Conservation (phyloP, 306 rosid genomes). For the Sicyos baderoa region DNA sequence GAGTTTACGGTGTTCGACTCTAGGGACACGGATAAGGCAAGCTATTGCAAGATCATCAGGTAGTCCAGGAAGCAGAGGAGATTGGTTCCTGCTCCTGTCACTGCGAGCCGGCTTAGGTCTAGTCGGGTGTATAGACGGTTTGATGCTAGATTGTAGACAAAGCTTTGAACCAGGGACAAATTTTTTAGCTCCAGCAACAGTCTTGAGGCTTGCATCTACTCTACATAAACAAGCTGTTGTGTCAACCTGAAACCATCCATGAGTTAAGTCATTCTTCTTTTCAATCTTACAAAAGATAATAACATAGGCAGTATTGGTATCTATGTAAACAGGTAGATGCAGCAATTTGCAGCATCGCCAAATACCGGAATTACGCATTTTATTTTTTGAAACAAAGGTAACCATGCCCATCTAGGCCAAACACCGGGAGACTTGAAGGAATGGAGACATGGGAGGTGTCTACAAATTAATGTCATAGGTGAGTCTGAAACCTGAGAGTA, state of each 20-base stretch:
- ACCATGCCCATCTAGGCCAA: too few species aligned
- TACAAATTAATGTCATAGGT: too few species aligned
- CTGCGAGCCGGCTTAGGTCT: conserved; percentile 56
- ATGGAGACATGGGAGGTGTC: too few species aligned
- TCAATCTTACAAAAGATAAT: background rate
- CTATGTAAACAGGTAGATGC: background rate
- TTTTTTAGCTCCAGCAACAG: conserved; percentile 91
- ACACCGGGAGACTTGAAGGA: too few species aligned
- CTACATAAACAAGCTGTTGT: conserved; percentile 93
- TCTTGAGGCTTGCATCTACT: conserved; percentile 90
- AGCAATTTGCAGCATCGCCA: background rate
- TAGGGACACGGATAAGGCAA: conserved; percentile 88
- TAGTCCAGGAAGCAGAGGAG: conserved; percentile 92
- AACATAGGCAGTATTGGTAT: background rate
- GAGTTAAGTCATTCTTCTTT: background rate
- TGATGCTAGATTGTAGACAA: conserved; percentile 91
- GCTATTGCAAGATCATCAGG: conserved; percentile 99
- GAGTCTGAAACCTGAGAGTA: too few species aligned
- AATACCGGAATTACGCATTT: background rate
- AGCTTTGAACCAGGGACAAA: conserved; percentile 92
- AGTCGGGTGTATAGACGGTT: conserved; percentile 64
- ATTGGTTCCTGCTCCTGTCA: conserved; percentile 79
- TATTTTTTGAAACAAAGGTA: too few species aligned
- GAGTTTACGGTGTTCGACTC: conserved; percentile 80
- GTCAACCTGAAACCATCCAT: conserved; percentile 61